Percentiles rank a stretch among this genome's conserved stretches.
Conservation (phyloP, 257 asterid species). For the Linaria vulgaris region DNA sequence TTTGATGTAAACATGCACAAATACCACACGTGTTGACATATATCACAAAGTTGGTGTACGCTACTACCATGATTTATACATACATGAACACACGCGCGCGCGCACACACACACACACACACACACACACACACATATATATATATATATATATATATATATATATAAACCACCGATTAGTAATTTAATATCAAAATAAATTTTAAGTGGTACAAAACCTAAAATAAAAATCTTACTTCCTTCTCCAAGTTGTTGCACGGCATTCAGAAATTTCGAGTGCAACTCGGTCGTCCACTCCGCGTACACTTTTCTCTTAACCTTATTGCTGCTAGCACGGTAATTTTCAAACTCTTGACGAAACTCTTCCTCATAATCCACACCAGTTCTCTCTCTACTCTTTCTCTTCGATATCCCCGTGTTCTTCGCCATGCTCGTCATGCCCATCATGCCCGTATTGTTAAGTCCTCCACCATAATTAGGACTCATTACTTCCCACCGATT, state of each 20-base stretch:
- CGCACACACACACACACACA: not conserved
- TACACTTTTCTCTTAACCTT: slow-evolving; percentile 31
- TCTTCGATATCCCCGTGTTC: slow-evolving; percentile 16
- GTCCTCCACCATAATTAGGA: not conserved
- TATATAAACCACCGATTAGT: too few species aligned
- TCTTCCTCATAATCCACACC: not conserved
- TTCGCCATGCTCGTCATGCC: slow-evolving; percentile 1
- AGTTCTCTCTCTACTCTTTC: not conserved
- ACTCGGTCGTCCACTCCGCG: slow-evolving; percentile 42
- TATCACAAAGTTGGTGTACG: too few species aligned
- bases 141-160: too few species aligned
- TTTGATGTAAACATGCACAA: too few species aligned
- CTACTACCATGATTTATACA: too few species aligned
- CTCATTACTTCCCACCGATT: not conserved
- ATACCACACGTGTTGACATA: too few species aligned
- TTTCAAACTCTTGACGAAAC: slow-evolving; percentile 6
- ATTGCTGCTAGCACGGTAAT: too few species aligned
- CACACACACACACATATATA: too few species aligned
- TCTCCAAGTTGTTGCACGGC: slow-evolving; percentile 40
- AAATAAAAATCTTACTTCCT: slow-evolving; percentile 37
- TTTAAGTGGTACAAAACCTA: not conserved
- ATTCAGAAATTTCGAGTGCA: slow-evolving; percentile 36
- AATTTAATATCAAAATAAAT: not conserved
- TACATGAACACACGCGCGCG: too few species aligned
- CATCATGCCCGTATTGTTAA: not conserved